Base-by-base conservation (phyloP, 2,329 filamentous ascomycete genomes). In the Ophiocordyceps camponoti-rufipedis region DNA sequence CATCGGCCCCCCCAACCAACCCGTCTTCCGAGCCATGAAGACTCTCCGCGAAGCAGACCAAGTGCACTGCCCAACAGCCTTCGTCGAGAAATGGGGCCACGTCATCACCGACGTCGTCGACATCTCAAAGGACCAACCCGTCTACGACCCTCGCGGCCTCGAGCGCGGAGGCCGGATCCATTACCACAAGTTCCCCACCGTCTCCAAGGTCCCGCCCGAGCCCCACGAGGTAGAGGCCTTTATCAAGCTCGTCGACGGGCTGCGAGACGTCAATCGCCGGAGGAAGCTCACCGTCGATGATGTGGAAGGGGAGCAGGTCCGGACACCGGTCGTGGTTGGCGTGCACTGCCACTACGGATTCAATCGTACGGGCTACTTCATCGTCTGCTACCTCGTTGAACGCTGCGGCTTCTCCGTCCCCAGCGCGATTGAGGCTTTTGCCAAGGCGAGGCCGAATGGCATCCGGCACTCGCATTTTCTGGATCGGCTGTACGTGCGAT, bases 331-430 rank as follows among this genome's bases (percentile, higher is more conserved):
- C n/a, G 65, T 80, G 43, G 74, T 94, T 44, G 88, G 82, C 2
- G 85, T 94, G 0, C 89, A 96, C 59, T 96, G 89, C 55, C 89
- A 96, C 56, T 95, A 95, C 54, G 89, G 89, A 0, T 95, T 93
- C 65, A 95, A 96, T 59, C 75, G 88, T 19, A 95, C 89, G 0
- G 89, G 89, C 0, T 94, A 89, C 59, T 84, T 95, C 57, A 77
- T 96, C 44, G 82, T 85, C 31, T 86, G 80, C 55, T 96, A 95
- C 57, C 68, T 96, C n/a, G 80, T 95, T 13, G 87, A 95, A 64
- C 70, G 78, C 42, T 74, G 82, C 52, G 79, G 75, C 0, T 88
- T 76, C 55, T 67, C 66, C 19, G 74, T 94, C 2, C 74, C 83
- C 54, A 77, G 82, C 46, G 89, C 89, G 1, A 78, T 96, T 48